phyloP scores from a whole-genome alignment of 305 asterid species.

The Euphrasia arctica region DNA sequence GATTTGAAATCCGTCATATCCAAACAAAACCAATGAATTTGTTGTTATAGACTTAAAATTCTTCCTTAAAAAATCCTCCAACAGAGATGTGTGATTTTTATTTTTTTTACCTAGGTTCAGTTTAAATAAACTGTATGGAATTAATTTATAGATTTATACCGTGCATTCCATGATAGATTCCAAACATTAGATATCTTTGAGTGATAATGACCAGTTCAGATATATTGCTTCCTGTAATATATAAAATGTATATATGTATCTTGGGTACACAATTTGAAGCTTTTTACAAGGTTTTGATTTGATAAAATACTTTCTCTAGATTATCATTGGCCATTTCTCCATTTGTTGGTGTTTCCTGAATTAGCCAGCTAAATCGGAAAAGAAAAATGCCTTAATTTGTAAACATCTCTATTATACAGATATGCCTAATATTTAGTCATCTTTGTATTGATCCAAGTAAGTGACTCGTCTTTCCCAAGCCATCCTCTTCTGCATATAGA shows the following conservation, averaged over 20 bases:
- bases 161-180: background rate
- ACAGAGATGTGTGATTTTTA: background rate
- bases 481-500: too few species aligned
- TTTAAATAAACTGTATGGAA: background rate
- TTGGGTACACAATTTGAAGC: background rate
- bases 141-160: background rate
- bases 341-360: too few species aligned
- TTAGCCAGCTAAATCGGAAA: too few species aligned
- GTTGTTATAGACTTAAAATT: background rate
- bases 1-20: background rate
- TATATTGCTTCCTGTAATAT: background rate
- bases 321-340: too few species aligned
- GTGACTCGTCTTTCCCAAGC: too few species aligned
- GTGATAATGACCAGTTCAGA: background rate
- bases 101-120: too few species aligned
- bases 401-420: too few species aligned
- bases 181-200: background rate
- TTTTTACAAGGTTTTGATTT: too few species aligned
- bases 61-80: background rate
- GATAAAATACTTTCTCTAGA: too few species aligned
- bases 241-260: background rate
- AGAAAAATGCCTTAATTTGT: too few species aligned
- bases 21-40: background rate
- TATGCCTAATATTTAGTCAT: too few species aligned
- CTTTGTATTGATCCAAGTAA: background rate